Evolutionary conservation across 129 eudicot species (phyloP), one percentile per base, ranked within the genome.

Genomic region (Flaveria brownii): DNA sequence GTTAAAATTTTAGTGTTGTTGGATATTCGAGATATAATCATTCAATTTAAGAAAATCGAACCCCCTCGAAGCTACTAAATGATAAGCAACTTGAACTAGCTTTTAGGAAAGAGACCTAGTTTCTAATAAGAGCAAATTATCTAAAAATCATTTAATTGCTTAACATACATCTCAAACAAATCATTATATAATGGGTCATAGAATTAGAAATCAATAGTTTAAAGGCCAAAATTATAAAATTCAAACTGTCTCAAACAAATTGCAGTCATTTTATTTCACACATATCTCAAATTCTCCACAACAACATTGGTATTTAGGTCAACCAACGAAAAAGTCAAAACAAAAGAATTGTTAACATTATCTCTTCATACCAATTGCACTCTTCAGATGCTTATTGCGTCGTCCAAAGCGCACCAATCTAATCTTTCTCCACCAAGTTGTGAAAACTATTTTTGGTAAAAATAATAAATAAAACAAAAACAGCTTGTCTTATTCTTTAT

Each of bases 301-400:
- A 16, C 2, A 25, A 47, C 49, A 50, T 33, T 65, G 36, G 72
- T 23, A n/a, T 18, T 64, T 63, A 17, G 64, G 72, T 63, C 80
- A 64, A 54, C 55, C 18, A 14, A 30, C 9, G 39, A 7, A 76
- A 76, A 47, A 51, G 65, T 49, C 72, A 64, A 64, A 63, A 49
- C 5, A 61, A 12, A 76, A 20, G 22, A 20, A 75, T 63, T 75
- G 51, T 63, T 63, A 28, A 76, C 50, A 75, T 75, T 75, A 63
- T 75, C 72, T 28, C 39, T 63, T 75, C 51, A 49, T 20, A 50
- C 23, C 20, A 63, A 49, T 47, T 47, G 72, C 72, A 75, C 50
- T 16, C 6, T 16, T 45, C 12, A 8, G 50, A 45, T 45, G 50
- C 50, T 45, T 45, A 45, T 45, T 65, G 50, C 70, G 22, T 67